Percentiles rank a stretch among this genome's conserved stretches.
Conservation (phyloP, 176 grass and related monocot genomes). For the Eremochloa ophiuroides region DNA sequence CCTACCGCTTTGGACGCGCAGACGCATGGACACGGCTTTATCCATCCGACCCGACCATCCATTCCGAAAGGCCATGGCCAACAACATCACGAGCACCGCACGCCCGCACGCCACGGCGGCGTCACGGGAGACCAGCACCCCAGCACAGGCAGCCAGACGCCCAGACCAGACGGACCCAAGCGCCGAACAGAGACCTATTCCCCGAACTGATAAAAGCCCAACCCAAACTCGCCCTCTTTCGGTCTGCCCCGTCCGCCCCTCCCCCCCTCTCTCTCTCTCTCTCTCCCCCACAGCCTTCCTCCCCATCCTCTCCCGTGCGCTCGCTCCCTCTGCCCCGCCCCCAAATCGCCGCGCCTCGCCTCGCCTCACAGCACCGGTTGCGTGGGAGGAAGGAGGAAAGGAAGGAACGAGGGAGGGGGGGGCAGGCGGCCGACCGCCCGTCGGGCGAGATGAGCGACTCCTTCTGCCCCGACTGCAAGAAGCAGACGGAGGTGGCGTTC, state of each 20-base stretch:
- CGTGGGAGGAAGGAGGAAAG: not conserved
- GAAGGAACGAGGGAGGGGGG: not conserved
- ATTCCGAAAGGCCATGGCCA: too few relatives aligned
- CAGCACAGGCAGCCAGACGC: too few relatives aligned
- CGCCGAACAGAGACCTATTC: slow-evolving; percentile 20
- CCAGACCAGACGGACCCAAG: not conserved
- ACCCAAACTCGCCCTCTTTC: not conserved
- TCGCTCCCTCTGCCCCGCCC: not conserved
- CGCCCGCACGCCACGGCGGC: not conserved
- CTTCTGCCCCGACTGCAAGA: slow-evolving; percentile 91
- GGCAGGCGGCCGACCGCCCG: not conserved
- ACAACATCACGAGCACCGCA: not conserved
- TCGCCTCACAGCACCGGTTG: not conserved
- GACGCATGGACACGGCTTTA: too few relatives aligned
- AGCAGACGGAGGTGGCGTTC: slow-evolving; percentile 82
- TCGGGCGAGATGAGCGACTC: slow-evolving; percentile 54
- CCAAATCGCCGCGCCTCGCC: slow-evolving; percentile 1
- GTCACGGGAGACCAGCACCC: too few relatives aligned
- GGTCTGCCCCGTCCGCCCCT: not conserved
- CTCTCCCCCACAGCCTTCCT: not conserved
- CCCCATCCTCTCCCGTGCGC: not conserved
- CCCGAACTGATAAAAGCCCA: slow-evolving; percentile 24
- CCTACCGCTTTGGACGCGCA: too few relatives aligned
- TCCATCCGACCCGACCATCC: too few relatives aligned
- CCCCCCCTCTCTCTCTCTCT: not conserved